A percentile compares a stretch with the other conserved stretches of the same genome.
These are phyloP conservation scores for Paraconiothyrium sp. DNA, from an alignment of 2,329 filamentous ascomycete genomes.

Conservation along the genomic window DNA sequence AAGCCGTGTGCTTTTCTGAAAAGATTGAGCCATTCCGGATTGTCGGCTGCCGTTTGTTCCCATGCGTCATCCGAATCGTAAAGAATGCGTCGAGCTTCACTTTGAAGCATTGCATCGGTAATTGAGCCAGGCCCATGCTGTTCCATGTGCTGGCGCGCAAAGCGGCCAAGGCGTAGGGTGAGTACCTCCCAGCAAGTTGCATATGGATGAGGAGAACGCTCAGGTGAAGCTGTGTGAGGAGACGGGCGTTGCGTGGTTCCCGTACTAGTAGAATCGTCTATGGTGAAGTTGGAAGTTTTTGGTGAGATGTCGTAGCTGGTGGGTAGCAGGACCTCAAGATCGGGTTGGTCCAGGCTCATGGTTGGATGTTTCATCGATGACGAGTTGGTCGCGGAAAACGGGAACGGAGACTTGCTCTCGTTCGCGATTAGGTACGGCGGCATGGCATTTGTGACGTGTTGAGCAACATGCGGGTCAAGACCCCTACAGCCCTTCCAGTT, in stretches of 20 bases:
- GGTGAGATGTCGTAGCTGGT: conserved; percentile 12
- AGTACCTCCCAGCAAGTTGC: conserved; percentile 62
- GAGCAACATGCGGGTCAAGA: conserved; percentile 58
- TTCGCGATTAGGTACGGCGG: conserved; percentile 62
- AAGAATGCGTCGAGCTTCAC: conserved; percentile 57
- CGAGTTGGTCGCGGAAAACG: conserved; percentile 57
- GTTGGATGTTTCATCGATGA: conserved; percentile 34
- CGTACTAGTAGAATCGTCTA: conserved; percentile 23
- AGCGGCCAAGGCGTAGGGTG: conserved; percentile 57
- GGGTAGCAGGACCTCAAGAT: conserved; percentile 43
- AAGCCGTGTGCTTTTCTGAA: conserved; percentile 61
- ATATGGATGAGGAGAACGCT: conserved; percentile 27
- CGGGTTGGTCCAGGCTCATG: conserved; percentile 18
- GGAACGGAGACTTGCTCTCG: conserved; percentile 56
- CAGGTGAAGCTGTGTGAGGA: conserved; percentile 21
- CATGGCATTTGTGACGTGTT: conserved; percentile 61
- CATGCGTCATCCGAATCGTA: conserved; percentile 61
- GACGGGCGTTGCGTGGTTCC: conserved; percentile 29
- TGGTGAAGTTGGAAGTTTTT: background rate
- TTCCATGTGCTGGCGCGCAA: conserved; percentile 52
- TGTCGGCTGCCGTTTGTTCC: conserved; percentile 55
- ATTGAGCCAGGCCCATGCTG: conserved; percentile 48
- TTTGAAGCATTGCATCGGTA: conserved; percentile 61
- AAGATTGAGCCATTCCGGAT: conserved; percentile 57
- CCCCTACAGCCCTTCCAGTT: conserved; percentile 66